Base-by-base conservation (phyloP, 225 moss, liverwort and hornwort genomes). In the Takakia lepidozioides region DNA sequence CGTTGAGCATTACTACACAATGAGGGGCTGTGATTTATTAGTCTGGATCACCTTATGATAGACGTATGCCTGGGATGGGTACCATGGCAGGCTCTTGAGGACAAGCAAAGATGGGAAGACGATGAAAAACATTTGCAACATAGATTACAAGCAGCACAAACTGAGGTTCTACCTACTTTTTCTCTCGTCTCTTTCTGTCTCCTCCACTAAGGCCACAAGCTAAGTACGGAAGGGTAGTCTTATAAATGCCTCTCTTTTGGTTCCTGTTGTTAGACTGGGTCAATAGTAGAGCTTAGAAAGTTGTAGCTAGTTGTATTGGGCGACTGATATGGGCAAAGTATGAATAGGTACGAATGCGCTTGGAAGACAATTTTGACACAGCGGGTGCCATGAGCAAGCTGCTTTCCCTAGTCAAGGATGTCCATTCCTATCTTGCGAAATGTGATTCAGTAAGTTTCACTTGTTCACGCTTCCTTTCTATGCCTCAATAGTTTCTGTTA, bases 331-430 rank as follows among this genome's bases (percentile, higher is more conserved):
- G 9, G 28, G 8, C 38, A 11, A 35, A 16, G 15, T 48, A 23
- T 29, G 26, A 39, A 39, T 53, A 93, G 88, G 76, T 93, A 57
- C 80, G 60, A 42, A 69, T 81, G 43, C 55, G 67, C 16, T 54
- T 98, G n/a, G 90, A 90, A 57, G 95, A 98, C 67, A 90, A 98
- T 50, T 90, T 90, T 44, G 82, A 87, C 59, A 90, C 95, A 26
- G 68, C 80, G 38, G 90, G 90, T 58, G 87, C 87, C 51, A 52
- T 98, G 44, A 19, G 61, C 20, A 84, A 75, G 49, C 59, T 98
- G 38, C 84, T 98, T 46, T 56, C 74, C 3, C 56, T 90, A 51
- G 71, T 86, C 58, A 85, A 65, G 63, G 86, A 82, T 24, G 70
- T 82, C 54, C 78, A 80, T 56, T 63, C 67, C 29, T 95, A 95